Evolutionary conservation across 1,284 basidiomycete species (phyloP), one percentile per base, ranked within the genome.

Genomic region (Hemileia vastatrix): DNA sequence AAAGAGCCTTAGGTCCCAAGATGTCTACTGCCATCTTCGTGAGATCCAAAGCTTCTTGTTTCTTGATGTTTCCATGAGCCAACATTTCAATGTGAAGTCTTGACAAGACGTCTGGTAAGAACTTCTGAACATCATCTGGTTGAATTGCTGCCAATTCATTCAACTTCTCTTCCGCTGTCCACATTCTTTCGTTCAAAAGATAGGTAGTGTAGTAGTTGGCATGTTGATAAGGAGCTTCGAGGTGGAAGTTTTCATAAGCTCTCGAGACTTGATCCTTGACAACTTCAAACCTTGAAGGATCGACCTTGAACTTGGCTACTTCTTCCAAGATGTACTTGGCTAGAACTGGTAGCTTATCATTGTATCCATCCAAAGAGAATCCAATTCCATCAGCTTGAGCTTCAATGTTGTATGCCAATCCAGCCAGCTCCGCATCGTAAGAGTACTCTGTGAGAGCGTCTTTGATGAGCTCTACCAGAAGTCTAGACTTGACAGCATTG

Each of bases 341-440:
- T 36, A 98, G 81, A 0, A 88, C 83, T 4, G 83, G 79, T 43
- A 98, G 80, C 78, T 96, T 97, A 78, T 98, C 93, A 73, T 94
- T 95, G 79, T 96, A 98, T 1, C 95, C 95, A 55, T 81, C 82
- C 53, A 92, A 79, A 6, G 81, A 80, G 32, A 96, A 76, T 53
- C 80, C 82, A 45, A 97, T 76, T 2, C 88, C 87, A 31, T 86
- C 84, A 5, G 81, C 80, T 66, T 85, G 82, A 31, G 82, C 80
- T 40, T 82, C 79, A 68, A 95, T 81, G 68, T 79, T 81, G 78
- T 95, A 98, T 9, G 80, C 80, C 52, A 98, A 80, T 13, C 92
- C 92, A 31, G 93, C 95, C 18, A 98, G 81, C 57, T 89, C 86
- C 6, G 95, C 95, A 71, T 94, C 88, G 75, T 98, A 98, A 0